These are phyloP conservation scores for Dendrocalamus sinicus DNA, from an alignment of 176 grass and related monocot genomes.

Conservation along the genomic window DNA sequence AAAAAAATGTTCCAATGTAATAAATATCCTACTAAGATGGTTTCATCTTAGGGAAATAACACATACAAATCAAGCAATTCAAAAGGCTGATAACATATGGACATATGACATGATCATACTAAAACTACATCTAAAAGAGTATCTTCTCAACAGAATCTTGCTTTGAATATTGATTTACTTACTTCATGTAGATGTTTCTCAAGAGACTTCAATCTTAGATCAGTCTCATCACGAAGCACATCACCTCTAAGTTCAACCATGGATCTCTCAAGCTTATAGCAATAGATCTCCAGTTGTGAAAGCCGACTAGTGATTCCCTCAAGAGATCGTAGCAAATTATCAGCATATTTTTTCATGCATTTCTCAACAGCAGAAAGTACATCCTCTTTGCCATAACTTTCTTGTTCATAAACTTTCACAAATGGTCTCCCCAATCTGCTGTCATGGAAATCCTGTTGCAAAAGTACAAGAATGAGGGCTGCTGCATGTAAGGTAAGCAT, in stretches of 20 bases:
- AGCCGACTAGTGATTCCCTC: slow-evolving; percentile 72
- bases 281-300: slow-evolving; percentile 77
- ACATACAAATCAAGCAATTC: not conserved
- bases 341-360: slow-evolving; percentile 90
- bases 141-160: slow-evolving; percentile 1
- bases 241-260: slow-evolving; percentile 68
- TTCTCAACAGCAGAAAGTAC: slow-evolving; percentile 78
- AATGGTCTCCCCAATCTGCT: slow-evolving; percentile 60
- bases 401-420: slow-evolving; percentile 66
- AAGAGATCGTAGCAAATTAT: slow-evolving; percentile 77
- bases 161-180: slow-evolving; percentile 56
- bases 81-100: slow-evolving; percentile 3
- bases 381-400: slow-evolving; percentile 71
- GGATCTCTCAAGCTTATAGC: slow-evolving; percentile 75
- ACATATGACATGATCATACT: slow-evolving; percentile 14
- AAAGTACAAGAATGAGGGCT: slow-evolving; percentile 6
- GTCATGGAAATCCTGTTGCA: slow-evolving; percentile 65
- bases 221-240: slow-evolving; percentile 61
- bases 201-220: slow-evolving; percentile 68
- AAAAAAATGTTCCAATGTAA: not conserved
- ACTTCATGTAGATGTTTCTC: slow-evolving; percentile 88
- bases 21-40: slow-evolving; percentile 20
- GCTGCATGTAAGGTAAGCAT: not conserved
- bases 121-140: slow-evolving; percentile 19
- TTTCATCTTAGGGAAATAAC: slow-evolving; percentile 3